Conservation (phyloP, 179 eudicot genomes). For the Silene coronaria region DNA sequence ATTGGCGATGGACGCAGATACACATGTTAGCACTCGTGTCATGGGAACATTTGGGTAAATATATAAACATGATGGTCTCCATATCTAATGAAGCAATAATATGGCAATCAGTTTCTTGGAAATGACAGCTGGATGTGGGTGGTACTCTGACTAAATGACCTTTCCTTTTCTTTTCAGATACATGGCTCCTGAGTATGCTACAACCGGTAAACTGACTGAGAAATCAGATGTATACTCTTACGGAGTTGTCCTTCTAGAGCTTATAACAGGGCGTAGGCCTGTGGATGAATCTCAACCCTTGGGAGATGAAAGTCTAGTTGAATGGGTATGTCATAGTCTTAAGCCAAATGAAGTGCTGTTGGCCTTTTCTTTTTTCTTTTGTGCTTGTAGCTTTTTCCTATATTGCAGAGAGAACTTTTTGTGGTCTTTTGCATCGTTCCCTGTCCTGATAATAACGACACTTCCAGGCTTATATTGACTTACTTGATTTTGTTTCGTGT, state of each 20-base stretch:
- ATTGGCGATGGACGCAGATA: constrained; percentile 59
- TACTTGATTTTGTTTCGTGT: neutral
- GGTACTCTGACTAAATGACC: neutral
- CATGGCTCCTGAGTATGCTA: constrained; percentile 95
- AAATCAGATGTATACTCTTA: constrained; percentile 84
- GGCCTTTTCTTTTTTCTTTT: neutral
- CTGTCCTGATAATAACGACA: neutral
- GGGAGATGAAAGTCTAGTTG: constrained; percentile 87
- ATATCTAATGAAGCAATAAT: neutral
- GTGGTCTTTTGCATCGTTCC: neutral
- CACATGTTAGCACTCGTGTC: constrained; percentile 86
- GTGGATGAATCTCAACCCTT: constrained; percentile 78
- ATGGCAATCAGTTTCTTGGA: neutral
- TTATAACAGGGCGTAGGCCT: constrained; percentile 84
- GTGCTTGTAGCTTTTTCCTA: neutral
- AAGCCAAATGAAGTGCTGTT: neutral
- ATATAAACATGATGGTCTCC: neutral
- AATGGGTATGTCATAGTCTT: constrained; percentile 62
- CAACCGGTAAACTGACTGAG: constrained; percentile 82
- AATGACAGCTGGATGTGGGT: neutral
- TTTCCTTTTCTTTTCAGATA: constrained; percentile 47
- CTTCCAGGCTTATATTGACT: neutral
- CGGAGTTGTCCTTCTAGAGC: constrained; percentile 92
- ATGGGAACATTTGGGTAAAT: constrained; percentile 97
- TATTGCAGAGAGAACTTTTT: neutral